Evolutionary conservation across 1,284 basidiomycete genomes (phyloP), one percentile per base, ranked within the genome.

Genomic region (Meripilus lineatus): DNA sequence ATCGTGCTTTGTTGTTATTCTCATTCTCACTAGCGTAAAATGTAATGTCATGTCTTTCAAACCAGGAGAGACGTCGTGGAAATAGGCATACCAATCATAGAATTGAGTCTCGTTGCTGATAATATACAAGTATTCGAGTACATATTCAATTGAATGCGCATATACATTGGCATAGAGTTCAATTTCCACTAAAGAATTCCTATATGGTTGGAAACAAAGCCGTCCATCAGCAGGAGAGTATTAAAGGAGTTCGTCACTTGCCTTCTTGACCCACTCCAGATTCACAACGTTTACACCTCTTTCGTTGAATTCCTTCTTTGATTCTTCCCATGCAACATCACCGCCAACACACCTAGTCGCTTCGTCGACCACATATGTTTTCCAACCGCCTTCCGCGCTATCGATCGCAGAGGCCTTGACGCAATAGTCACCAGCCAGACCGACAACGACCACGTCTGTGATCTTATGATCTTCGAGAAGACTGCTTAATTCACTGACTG

Each of bases 341-440:
- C 58, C 57, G 38, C 63, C 63, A 1, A 69, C 67, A 23, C 62
- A 60, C 39, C 60, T 54, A 37, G 57, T 58, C n/a, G 53, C 67
- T 37, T 65, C 66, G 42, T 57, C 57, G 15, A 68, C 54, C 5
- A 74, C 60, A 33, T 58, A 57, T n/a, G 68, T 66, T 36, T 54
- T 51, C 53, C 71, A 70, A 11, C 69, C 69, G 28, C 68, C 67
- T 51, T 68, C 67, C 50, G 55, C 59, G 4, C 69, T 65, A 44
- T 75, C 72, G 33, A 72, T 54, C 23, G 71, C 72, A 3, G 68
- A 71, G 11, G 52, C 57, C 23, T 60, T 55, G 14, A 79, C 74
- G 54, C 81, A 84, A 52, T 74, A 82, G 56, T 84, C 81, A 14
- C 76, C 74, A 33, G 81, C 81, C 15, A 85, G 63, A 3, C 81